Evolutionary conservation across 768 basidiomycete species (phyloP), one percentile per base, ranked within the genome.

Genomic region (Phylloporus arenicola): DNA sequence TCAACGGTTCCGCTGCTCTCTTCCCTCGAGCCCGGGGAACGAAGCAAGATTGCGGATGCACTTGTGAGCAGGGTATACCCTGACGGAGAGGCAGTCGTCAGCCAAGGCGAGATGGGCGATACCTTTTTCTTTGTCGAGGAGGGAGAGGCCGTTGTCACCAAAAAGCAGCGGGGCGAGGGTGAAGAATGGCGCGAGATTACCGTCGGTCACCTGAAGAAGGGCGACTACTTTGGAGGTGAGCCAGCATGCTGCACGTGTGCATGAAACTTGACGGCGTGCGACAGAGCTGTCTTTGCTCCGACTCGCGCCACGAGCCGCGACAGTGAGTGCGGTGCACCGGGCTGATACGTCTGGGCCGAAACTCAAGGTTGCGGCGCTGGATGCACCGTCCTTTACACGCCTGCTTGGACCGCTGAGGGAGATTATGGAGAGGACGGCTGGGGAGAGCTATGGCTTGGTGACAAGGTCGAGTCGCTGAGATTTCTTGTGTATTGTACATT

Each of bases 71-170:
- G 75, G 52, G 80, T 86, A 8, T 88, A 91, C 65, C 73, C 77
- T 33, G 87, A 92, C 58, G 94, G 92, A 17, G 84, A 92, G 59
- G 80, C 83, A 3, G 91, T 99, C 25, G 92, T 99, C 46, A 76
- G 75, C 43, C 87, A 98, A 68, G 95, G 95, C 48, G 96, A 99
- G 56, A 83, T 90, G 72, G 95, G 96, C 8, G 92, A 95, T 61
- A 93, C 91, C 33, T 98, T 98, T 73, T 99, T 92, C 76, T 93
- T 99, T 55, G 83, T 99, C 29, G 96, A 98, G 66, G 91, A 91
- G 59, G 95, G 95, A 16, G 83, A 88, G 57, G 95, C 95, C 2
- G 74, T 83, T 43, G 93, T 91, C 0, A 87, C 88, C 40, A 94
- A 96, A 72, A 72, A 73, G 40, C 81, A 83, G 51, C 73, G 75